phyloP scores from a whole-genome alignment of 1,284 basidiomycete species.

The Albatrellus sp. region DNA sequence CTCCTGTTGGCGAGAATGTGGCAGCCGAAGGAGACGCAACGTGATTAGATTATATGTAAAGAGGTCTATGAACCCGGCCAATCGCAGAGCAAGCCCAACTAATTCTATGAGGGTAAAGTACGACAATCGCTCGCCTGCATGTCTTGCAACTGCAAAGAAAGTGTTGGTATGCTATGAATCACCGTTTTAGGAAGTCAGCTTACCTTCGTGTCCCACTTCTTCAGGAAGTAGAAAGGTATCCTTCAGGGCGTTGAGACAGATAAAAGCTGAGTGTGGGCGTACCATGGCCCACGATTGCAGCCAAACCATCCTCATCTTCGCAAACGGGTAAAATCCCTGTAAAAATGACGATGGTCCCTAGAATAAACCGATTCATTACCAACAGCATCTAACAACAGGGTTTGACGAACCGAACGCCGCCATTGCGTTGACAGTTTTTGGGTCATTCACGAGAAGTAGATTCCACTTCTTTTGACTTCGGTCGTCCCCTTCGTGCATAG shows the following conservation, averaged over 20 bases:
- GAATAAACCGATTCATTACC: background rate
- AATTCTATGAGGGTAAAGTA: constrained; percentile 24
- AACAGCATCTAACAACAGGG: background rate
- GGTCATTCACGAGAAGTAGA: constrained; percentile 74
- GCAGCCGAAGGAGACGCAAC: constrained; percentile 57
- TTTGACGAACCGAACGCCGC: constrained; percentile 51
- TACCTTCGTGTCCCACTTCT: constrained; percentile 85
- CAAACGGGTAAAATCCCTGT: constrained; percentile 82
- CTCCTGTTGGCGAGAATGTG: constrained; percentile 77
- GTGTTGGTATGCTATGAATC: background rate
- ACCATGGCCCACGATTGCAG: constrained; percentile 84
- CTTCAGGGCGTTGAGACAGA: background rate
- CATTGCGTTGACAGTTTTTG: constrained; percentile 68
- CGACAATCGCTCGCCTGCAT: constrained; percentile 60
- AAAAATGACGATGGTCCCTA: constrained; percentile 76
- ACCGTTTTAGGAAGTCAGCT: constrained; percentile 13
- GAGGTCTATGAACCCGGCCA: constrained; percentile 25
- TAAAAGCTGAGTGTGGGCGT: constrained; percentile 12
- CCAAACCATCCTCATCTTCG: constrained; percentile 71
- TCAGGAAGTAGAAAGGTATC: background rate
- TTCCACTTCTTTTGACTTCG: constrained; percentile 45
- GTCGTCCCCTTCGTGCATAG: constrained; percentile 13
- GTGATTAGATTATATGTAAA: constrained; percentile 24
- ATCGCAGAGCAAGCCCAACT: constrained; percentile 27
- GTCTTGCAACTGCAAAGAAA: constrained; percentile 51